A percentile compares a stretch with the other conserved stretches of the same genome.
These are phyloP conservation scores for Epicoccum sorghinum DNA, from an alignment of 2,329 filamentous ascomycete genomes.

Conservation along the genomic window DNA sequence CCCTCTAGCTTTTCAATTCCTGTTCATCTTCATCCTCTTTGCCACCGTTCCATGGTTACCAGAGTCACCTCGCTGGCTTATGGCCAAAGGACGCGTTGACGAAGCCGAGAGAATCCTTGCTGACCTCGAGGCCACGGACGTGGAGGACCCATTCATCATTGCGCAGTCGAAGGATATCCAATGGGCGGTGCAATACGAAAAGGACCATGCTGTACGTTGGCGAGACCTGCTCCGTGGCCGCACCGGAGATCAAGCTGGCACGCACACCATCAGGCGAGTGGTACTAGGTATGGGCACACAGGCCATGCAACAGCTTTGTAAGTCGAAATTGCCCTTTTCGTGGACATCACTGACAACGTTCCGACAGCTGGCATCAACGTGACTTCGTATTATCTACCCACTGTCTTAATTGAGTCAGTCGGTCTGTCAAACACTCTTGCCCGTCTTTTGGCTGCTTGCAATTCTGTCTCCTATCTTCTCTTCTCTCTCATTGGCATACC, in stretches of 20 bases:
- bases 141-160: slow-evolving; percentile 51
- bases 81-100: slow-evolving; percentile 51
- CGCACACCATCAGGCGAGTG: slow-evolving; percentile 57
- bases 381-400: slow-evolving; percentile 60
- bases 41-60: slow-evolving; percentile 56
- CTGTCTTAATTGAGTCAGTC: slow-evolving; percentile 64
- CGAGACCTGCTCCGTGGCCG: slow-evolving; percentile 56
- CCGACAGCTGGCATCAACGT: slow-evolving; percentile 44
- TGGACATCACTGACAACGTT: slow-evolving; percentile 1
- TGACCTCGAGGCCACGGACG: slow-evolving; percentile 54
- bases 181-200: slow-evolving; percentile 57
- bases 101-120: slow-evolving; percentile 58
- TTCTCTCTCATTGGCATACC: slow-evolving; percentile 56
- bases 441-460: slow-evolving; percentile 63
- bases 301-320: slow-evolving; percentile 56
- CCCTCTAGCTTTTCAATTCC: slow-evolving; percentile 55
- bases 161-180: slow-evolving; percentile 56
- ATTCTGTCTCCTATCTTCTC: slow-evolving; percentile 56
- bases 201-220: slow-evolving; percentile 58
- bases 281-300: slow-evolving; percentile 62
- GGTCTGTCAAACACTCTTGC: slow-evolving; percentile 59
- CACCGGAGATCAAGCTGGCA: slow-evolving; percentile 52
- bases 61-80: slow-evolving; percentile 56
- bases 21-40: slow-evolving; percentile 57
- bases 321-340: slow-evolving; percentile 38